Conservation (phyloP, 108 stramenopile genomes). For the Bacterosira constricta region DNA sequence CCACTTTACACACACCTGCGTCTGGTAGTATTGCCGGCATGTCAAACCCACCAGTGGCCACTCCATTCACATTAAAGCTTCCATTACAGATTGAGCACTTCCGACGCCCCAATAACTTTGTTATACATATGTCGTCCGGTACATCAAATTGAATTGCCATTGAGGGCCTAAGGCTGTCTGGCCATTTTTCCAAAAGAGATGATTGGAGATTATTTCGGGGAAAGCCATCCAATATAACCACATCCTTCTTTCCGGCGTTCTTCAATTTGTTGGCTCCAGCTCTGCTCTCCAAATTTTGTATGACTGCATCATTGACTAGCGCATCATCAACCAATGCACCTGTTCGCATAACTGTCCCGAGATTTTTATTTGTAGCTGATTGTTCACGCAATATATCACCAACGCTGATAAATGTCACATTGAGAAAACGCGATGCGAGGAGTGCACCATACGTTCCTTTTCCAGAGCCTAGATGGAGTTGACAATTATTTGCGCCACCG, state of each 20-base stretch:
- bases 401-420: constrained; percentile 56
- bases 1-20: constrained; percentile 25
- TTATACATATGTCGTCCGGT: constrained; percentile 71
- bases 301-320: constrained; percentile 55
- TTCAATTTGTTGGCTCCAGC: constrained; percentile 1
- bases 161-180: constrained; percentile 31
- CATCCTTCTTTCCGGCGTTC: neutral
- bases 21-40: constrained; percentile 71
- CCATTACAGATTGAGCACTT: constrained; percentile 59
- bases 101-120: constrained; percentile 77
- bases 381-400: constrained; percentile 64
- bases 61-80: constrained; percentile 67
- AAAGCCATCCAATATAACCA: constrained; percentile 76
- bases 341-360: constrained; percentile 23
- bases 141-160: constrained; percentile 71
- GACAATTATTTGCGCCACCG: too few relatives aligned
- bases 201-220: constrained; percentile 72
- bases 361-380: constrained; percentile 20
- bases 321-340: constrained; percentile 69
- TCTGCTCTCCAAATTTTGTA: constrained; percentile 39
- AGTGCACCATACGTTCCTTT: constrained; percentile 39
- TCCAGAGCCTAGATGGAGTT: constrained; percentile 8
- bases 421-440: constrained; percentile 26
- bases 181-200: constrained; percentile 59
- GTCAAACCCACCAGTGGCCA: constrained; percentile 60